Conservation (phyloP, 768 basidiomycete genomes). For the Pleurotus tuoliensis region DNA sequence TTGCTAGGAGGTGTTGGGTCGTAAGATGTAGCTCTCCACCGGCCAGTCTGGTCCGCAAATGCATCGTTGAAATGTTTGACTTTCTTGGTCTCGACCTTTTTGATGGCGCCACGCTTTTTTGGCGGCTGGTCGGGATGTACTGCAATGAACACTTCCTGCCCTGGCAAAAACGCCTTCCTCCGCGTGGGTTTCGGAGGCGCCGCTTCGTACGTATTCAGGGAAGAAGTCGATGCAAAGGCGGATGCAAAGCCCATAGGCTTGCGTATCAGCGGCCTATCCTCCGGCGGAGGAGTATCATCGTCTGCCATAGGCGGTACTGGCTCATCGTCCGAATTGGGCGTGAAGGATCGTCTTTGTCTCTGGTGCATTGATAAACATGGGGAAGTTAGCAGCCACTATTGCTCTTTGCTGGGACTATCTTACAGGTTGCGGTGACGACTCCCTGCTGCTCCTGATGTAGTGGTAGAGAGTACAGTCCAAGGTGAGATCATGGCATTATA, state of each 20-base stretch:
- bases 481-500: background rate
- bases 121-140: conserved; percentile 11
- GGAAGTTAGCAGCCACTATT: background rate
- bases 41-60: conserved; percentile 42
- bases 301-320: conserved; percentile 33
- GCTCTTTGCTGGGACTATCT: conserved; percentile 14
- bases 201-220: conserved; percentile 41
- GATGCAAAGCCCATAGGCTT: conserved; percentile 52
- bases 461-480: background rate
- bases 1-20: conserved; percentile 25
- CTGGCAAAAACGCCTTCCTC: conserved; percentile 46
- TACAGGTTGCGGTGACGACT: conserved; percentile 48
- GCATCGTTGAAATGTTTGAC: conserved; percentile 28
- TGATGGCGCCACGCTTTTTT: conserved; percentile 16
- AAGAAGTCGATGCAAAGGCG: conserved; percentile 23
- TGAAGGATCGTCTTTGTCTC: conserved; percentile 45
- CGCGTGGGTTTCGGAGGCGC: conserved; percentile 15
- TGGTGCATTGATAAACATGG: conserved; percentile 16
- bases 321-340: conserved; percentile 47
- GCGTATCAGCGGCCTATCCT: conserved; percentile 49
- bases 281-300: conserved; percentile 46
- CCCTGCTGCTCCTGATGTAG: conserved; percentile 49
- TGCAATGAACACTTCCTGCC: conserved; percentile 34
- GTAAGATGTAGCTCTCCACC: conserved; percentile 45
- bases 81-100: conserved; percentile 22